Evolutionary conservation across 2,329 filamentous ascomycete genomes (phyloP).

Genomic region (Cladosporium sphaerospermum): DNA sequence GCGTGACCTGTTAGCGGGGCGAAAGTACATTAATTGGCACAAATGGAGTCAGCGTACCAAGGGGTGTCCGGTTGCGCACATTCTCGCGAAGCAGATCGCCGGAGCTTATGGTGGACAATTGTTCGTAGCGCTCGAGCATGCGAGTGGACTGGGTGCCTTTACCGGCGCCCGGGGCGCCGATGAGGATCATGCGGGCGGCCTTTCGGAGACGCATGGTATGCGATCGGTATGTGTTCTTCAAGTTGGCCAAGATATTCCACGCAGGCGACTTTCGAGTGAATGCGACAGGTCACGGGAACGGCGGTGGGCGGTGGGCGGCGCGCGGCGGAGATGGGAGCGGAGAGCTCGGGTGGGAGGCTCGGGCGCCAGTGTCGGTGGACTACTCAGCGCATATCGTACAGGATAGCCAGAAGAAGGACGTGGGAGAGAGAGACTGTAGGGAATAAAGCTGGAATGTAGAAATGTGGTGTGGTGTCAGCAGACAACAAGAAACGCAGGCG

Average conservation of each 20-base stretch:
- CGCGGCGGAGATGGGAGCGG: not conserved
- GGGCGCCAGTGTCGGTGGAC: not conserved
- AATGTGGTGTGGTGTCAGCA: not conserved
- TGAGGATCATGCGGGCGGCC: constrained; percentile 87
- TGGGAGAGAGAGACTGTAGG: not conserved
- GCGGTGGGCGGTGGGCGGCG: not conserved
- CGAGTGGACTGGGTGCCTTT: constrained; percentile 92
- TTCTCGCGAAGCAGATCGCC: constrained; percentile 88
- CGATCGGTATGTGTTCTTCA: not conserved
- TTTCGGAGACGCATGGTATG: constrained; percentile 45
- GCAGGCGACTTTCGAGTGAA: not conserved
- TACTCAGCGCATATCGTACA: not conserved
- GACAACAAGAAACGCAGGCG: too few species aligned
- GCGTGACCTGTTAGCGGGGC: not conserved
- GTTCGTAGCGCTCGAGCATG: constrained; percentile 77
- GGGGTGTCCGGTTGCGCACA: constrained; percentile 78
- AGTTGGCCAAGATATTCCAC: not conserved
- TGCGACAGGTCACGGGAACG: not conserved
- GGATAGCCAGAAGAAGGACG: not conserved
- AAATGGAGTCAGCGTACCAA: constrained; percentile 53
- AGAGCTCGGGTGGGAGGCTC: not conserved
- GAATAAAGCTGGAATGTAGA: not conserved
- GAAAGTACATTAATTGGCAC: not conserved
- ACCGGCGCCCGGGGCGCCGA: constrained; percentile 93
- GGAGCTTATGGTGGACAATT: constrained; percentile 86